These are phyloP conservation scores for Xylariaceae sp. DNA, from an alignment of 2,329 filamentous ascomycete species.

Conservation along the genomic window DNA sequence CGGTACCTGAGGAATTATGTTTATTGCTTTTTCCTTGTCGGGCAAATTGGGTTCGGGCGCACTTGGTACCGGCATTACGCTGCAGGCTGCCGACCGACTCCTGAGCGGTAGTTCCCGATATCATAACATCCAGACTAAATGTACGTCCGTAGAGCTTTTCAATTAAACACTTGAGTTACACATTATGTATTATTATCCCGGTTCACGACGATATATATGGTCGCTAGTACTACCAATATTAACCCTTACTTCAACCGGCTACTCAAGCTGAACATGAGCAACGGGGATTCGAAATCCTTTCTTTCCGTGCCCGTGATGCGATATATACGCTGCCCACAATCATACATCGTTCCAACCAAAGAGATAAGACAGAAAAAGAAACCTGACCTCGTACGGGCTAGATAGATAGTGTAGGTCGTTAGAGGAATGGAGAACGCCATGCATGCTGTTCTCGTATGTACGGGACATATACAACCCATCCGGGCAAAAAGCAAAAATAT, in stretches of 20 bases:
- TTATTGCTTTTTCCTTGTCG: too few species aligned
- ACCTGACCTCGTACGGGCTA: not conserved
- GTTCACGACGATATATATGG: not conserved
- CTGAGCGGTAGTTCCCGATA: too few species aligned
- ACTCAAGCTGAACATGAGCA: not conserved
- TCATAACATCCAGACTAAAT: too few species aligned
- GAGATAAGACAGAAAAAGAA: not conserved
- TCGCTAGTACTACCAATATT: not conserved
- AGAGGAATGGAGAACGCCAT: conserved; percentile 1
- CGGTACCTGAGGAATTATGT: too few species aligned
- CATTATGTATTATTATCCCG: conserved; percentile 11
- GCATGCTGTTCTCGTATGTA: not conserved
- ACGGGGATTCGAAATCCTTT: not conserved
- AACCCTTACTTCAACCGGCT: not conserved
- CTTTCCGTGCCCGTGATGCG: not conserved
- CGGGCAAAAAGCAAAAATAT: not conserved
- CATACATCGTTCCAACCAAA: conserved; percentile 2
- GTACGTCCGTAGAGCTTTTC: too few species aligned
- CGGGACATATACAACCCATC: not conserved
- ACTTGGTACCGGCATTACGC: too few species aligned
- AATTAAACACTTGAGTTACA: not conserved
- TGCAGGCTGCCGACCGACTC: too few species aligned
- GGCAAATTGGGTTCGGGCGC: too few species aligned
- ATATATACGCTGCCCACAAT: not conserved
- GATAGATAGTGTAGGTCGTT: too few species aligned